Base-by-base conservation (phyloP, 1,284 basidiomycete genomes). In the Phellinidium pouzarii region DNA sequence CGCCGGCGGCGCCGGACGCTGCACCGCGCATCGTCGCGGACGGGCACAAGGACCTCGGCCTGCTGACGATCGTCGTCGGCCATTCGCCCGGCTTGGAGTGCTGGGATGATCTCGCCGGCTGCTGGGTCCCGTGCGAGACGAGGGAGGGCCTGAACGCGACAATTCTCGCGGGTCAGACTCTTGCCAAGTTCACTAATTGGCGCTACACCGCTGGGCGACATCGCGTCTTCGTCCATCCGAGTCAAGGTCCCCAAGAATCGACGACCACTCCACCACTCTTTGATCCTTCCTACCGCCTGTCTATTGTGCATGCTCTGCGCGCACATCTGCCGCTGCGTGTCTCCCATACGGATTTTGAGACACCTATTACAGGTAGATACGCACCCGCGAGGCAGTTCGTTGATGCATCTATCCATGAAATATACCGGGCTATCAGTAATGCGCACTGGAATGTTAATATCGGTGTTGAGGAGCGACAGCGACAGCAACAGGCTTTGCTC, bases 21-120 rank as follows among this genome's bases (percentile, higher is more conserved):
- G 47, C 48, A 31, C 59, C 59, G 27, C 56, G 56, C 25, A 52
- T 65, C 36, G 65, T 67, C 4, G 59, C 65, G 14, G 63, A 64
- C 52, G 51, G 56, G 26, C 65, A 67, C 54, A 57, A 59, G 27
- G 65, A 67, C 52, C 58, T 67, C 6, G 65, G 65, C 2, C 31
- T 67, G 6, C 57, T 67, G 20, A 61, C 65, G 9, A 58, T 67
- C n/a, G 65, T 67, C n/a, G 58, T 67, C 9, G 65, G 65, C 1
- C 58, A 58, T 7, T 62, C 65, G 0, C 65, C 65, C 4, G 65
- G 65, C 2, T 59, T 67, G 3, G 65, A 67, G 25, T 65, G 60
- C 29, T 61, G 59, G 52, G 62, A 64, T 40, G 31, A 50, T 6
- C 36, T 17, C 7, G 46, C 47, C 9, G 54, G 58, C 5, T 19